phyloP scores from a whole-genome alignment of 1,139 yeast species.

The Suhomyces anneliseae region DNA sequence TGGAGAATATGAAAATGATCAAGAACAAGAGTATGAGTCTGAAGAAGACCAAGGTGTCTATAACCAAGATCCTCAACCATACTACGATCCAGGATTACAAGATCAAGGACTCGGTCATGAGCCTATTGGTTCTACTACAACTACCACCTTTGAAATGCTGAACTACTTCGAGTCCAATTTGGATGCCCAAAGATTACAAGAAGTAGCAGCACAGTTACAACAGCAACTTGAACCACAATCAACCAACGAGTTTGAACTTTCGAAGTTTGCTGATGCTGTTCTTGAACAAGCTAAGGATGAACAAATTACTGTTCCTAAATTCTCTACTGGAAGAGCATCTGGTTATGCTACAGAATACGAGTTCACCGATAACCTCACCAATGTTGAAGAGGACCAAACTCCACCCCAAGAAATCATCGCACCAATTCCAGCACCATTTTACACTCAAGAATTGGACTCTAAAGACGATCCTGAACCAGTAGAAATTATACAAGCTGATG shows the following conservation, averaged over 20 bases:
- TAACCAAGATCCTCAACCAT: no score
- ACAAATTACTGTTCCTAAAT: neutral
- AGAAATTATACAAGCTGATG: constrained; percentile 18
- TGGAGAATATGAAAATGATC: neutral
- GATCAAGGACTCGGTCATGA: constrained; percentile 21
- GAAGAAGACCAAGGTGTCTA: constrained; percentile 15
- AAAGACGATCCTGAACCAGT: constrained; percentile 1
- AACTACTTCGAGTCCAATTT: neutral
- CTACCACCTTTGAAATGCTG: neutral
- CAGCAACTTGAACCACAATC: constrained; percentile 7
- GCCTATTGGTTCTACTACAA: constrained; percentile 11
- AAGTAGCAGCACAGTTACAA: neutral
- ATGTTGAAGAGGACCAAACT: constrained; percentile 4
- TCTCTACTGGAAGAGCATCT: constrained; percentile 6
- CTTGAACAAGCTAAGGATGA: constrained; percentile 1
- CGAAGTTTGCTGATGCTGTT: constrained; percentile 1
- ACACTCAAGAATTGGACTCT: constrained; percentile 12
- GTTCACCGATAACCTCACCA: constrained; percentile 11
- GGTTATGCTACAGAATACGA: constrained; percentile 27
- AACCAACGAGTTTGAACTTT: constrained; percentile 11
- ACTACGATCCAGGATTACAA: constrained; percentile 15
- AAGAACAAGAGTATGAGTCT: constrained; percentile 18
- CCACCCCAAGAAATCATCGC: constrained; percentile 11
- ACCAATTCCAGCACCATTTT: constrained; percentile 22
- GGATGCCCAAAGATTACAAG: neutral